Evolutionary conservation across 805 yeast genomes (phyloP), one percentile per base, ranked within the genome.

Genomic region (Vanderwaltozyma tropicalis): DNA sequence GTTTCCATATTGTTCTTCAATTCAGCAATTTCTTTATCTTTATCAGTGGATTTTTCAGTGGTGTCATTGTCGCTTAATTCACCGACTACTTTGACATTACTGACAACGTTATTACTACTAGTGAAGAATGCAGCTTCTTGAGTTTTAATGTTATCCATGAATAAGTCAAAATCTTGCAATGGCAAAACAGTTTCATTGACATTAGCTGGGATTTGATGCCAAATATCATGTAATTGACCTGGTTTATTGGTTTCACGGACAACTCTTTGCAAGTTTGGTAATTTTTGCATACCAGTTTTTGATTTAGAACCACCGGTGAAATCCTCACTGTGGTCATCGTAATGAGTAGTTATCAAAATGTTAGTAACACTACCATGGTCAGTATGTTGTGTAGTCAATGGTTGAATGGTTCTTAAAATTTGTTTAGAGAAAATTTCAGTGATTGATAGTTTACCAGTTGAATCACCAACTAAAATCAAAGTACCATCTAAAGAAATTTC

Each of bases 401-500:
- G 50, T 32, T 52, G 55, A 44, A 78, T 63, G n/a, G 73, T 69
- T 51, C 74, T 77, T 20, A 74, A 63, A 14, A 77, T 74, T 57
- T 82, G 92, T 50, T 73, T 78, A 1, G 89, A 76, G 13, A 68
- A 71, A 5, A 78, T 66, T 57, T 89, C 96, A 48, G 79, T 71
- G 1, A 78, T 67, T 29, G 72, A 71, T 2, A 84, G 74, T 21
- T 72, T 67, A 1, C 96, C 96, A n/a, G 48, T 51, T 0, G 69
- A 57, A 53, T 84, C 94, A 26, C 96, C 96, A 5, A 86, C 73
- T 3, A 81, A 63, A 5, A 88, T 50, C 27, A 64, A 57, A 14
- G 88, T 74, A 4, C 89, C 95, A 53, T 88, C 96, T 51, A 81
- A 62, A 5, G 87, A 76, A 2, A 83, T 58, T 2, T 63, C 66